Conservation (phyloP, 495 filamentous ascomycete genomes). For the Ramalina peruviana region DNA sequence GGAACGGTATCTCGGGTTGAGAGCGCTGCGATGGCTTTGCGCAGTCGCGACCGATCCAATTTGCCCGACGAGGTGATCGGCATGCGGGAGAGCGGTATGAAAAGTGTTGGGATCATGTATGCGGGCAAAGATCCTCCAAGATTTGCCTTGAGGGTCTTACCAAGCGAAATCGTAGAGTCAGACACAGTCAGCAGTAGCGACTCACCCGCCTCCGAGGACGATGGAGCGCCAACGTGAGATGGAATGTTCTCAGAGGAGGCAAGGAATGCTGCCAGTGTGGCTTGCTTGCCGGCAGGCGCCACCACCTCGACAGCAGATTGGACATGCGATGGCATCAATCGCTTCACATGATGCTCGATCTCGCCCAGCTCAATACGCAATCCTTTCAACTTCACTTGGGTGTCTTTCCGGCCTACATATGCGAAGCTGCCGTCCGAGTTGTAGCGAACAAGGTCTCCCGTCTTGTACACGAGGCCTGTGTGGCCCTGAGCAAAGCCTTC, state of each 20-base stretch:
- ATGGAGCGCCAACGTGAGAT: background rate
- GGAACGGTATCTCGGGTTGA: slow-evolving; percentile 5
- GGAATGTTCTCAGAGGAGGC: background rate
- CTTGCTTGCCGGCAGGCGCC: slow-evolving; percentile 24
- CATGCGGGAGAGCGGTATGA: slow-evolving; percentile 14
- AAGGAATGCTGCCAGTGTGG: slow-evolving; percentile 28
- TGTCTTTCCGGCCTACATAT: slow-evolving; percentile 41
- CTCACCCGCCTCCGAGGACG: background rate
- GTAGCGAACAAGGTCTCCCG: slow-evolving; percentile 42
- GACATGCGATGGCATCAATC: slow-evolving; percentile 15
- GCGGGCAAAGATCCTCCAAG: slow-evolving; percentile 12
- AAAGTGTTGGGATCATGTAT: slow-evolving; percentile 20
- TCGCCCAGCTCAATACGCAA: slow-evolving; percentile 30
- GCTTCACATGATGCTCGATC: slow-evolving; percentile 23
- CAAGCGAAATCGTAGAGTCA: background rate
- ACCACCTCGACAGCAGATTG: slow-evolving; percentile 35
- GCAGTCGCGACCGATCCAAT: slow-evolving; percentile 7
- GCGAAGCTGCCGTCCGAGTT: slow-evolving; percentile 31
- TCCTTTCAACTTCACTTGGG: slow-evolving; percentile 36
- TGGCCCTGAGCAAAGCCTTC: background rate
- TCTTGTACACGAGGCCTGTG: slow-evolving; percentile 36
- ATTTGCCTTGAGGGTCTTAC: slow-evolving; percentile 6
- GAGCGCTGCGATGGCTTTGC: slow-evolving; percentile 1
- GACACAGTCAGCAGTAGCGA: slow-evolving; percentile 4
- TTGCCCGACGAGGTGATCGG: slow-evolving; percentile 19